Evolutionary conservation across 78 protist genomes (phyloP).

Genomic region (Protostelium mycophagum): DNA sequence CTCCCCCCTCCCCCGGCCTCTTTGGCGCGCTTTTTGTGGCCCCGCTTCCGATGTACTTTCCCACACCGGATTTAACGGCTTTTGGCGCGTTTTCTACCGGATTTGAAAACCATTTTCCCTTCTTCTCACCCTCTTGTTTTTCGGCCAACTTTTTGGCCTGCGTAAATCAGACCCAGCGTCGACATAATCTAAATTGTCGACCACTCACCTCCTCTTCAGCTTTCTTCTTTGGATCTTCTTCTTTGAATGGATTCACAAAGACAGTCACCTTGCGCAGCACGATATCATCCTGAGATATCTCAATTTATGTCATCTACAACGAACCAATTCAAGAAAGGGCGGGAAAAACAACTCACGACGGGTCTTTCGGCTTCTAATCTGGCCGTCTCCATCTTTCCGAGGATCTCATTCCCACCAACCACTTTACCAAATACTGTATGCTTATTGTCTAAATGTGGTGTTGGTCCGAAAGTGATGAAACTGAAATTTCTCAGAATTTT

Average conservation of each 20-base stretch:
- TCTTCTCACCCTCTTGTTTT: slow-evolving; percentile 12
- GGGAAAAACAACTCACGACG: neutral
- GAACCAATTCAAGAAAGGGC: neutral
- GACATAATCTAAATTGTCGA: no score
- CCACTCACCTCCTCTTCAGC: slow-evolving; percentile 17
- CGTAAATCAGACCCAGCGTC: no score
- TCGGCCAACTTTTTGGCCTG: slow-evolving; percentile 6
- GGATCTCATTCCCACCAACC: slow-evolving; percentile 65
- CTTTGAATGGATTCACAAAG: slow-evolving; percentile 47
- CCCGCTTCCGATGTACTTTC: slow-evolving; percentile 1
- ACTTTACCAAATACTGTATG: slow-evolving; percentile 79
- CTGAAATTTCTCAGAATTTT: neutral
- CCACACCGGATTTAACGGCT: neutral
- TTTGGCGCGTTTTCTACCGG: slow-evolving; percentile 13
- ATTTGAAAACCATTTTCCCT: slow-evolving; percentile 54
- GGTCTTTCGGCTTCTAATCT: slow-evolving; percentile 20
- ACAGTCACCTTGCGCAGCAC: slow-evolving; percentile 10
- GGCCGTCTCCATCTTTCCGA: slow-evolving; percentile 55
- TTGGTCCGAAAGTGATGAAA: slow-evolving; percentile 65
- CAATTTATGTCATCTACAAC: no score
- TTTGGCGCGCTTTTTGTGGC: neutral
- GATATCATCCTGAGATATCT: slow-evolving; percentile 11
- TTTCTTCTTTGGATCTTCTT: slow-evolving; percentile 18
- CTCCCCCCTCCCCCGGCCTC: neutral
- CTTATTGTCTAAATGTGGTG: slow-evolving; percentile 56